Evolutionary conservation across 805 yeast species (phyloP), one percentile per base, ranked within the genome.

Genomic region (Lipomyces lipofer): DNA sequence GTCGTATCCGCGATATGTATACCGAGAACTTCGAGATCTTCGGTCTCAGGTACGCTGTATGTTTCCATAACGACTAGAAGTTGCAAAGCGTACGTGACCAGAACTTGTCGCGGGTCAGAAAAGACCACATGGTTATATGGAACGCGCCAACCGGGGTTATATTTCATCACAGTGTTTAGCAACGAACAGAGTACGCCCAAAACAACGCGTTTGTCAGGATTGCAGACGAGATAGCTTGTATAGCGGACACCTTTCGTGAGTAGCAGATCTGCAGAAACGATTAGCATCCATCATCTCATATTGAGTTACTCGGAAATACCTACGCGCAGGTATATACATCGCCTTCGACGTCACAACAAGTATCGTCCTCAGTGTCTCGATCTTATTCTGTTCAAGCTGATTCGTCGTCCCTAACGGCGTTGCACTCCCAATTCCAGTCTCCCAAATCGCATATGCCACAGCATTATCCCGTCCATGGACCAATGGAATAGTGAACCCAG

Each of bases 371-470:
- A 92, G 62, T 1, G 87, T 71, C 64, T 87, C 95, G 4, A 83
- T 70, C 63, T 95, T 78, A 65, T 86, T 82, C 24, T 81, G 67
- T 61, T 86, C 91, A 38, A 81, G 64, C 21, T 73, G 71, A 66
- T 70, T 43, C 73, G 80, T 32, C 50, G 63, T 33, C 62, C 56
- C 61, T 63, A 72, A 50, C 52, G 56, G 67, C 45, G 51, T 68
- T 2, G 68, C 63, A 2, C 73, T 67, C 1, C 88, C 91, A 29
- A 90, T 76, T 4, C 96, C 97, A 2, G 86, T 81, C 63, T 87
- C 95, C 96, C 97, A 90, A 1, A 85, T 73, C 6, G 73, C 59
- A 47, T 69, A 71, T 22, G 76, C 76, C 3, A 67, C 60, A 5
- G 71, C 69, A 27, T 69, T 68, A 15, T 39, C 48, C 36, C 33